Conservation (phyloP, 2,329 filamentous ascomycete genomes). For the Emergomyces orientalis region DNA sequence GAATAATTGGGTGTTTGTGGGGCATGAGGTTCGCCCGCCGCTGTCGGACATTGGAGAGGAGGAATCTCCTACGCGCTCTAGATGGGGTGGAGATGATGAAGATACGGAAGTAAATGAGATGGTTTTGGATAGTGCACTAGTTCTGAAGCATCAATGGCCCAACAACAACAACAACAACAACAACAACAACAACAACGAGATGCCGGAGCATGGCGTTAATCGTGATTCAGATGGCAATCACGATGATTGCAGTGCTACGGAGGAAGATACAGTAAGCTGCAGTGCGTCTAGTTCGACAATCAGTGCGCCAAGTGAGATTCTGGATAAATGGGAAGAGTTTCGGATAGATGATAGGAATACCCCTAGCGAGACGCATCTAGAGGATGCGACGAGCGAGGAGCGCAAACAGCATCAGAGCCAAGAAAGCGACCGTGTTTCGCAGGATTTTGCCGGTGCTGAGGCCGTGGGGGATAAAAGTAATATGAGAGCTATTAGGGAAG, state of each 20-base stretch:
- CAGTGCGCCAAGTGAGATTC: constrained; percentile 19
- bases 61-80: constrained; percentile 17
- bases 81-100: constrained; percentile 3
- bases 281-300: constrained; percentile 33
- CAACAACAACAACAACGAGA: not conserved
- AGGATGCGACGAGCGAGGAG: constrained; percentile 1
- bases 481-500: constrained; percentile 32
- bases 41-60: constrained; percentile 41
- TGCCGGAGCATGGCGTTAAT: not conserved
- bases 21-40: constrained; percentile 32
- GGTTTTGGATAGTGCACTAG: constrained; percentile 16
- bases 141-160: constrained; percentile 5
- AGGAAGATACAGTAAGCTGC: constrained; percentile 32
- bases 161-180: not conserved
- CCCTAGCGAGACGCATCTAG: constrained; percentile 2
- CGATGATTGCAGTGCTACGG: constrained; percentile 45
- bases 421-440: constrained; percentile 4
- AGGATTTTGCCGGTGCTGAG: constrained; percentile 17
- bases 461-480: constrained; percentile 21
- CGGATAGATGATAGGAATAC: constrained; percentile 12
- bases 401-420: not conserved
- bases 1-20: constrained; percentile 28
- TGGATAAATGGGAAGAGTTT: constrained; percentile 22
- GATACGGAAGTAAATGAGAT: constrained; percentile 7
- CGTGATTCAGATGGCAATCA: not conserved